Evolutionary conservation across 495 filamentous ascomycete genomes (phyloP).

Genomic region (Penicillium dipodomyicola): DNA sequence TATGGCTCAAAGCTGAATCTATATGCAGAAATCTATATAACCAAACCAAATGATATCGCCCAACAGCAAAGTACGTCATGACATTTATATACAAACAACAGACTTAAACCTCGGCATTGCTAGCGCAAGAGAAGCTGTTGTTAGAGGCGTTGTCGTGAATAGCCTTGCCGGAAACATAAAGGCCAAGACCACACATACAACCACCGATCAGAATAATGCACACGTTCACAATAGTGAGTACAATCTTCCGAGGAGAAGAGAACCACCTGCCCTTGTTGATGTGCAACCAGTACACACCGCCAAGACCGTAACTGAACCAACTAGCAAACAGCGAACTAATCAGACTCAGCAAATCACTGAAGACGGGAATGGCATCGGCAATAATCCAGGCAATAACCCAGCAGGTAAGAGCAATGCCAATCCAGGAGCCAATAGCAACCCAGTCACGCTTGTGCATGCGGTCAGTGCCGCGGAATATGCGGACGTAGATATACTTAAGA

Average conservation of each 20-base stretch:
- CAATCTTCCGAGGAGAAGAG: constrained; percentile 34
- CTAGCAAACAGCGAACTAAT: constrained; percentile 37
- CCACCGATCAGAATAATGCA: constrained; percentile 33
- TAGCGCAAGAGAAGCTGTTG: constrained; percentile 38
- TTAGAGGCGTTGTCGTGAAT: constrained; percentile 32
- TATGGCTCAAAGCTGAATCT: constrained; percentile 8
- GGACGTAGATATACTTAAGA: constrained; percentile 63
- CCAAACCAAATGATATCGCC: constrained; percentile 9
- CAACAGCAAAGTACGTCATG: not conserved
- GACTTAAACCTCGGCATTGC: constrained; percentile 22
- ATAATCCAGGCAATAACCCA: constrained; percentile 70
- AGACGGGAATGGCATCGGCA: constrained; percentile 70
- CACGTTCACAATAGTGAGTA: constrained; percentile 36
- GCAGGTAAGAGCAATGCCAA: constrained; percentile 51
- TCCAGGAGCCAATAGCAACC: constrained; percentile 50
- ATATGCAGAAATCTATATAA: constrained; percentile 10
- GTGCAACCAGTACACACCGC: constrained; percentile 46
- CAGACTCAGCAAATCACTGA: constrained; percentile 59
- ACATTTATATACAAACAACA: not conserved
- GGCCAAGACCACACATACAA: constrained; percentile 39
- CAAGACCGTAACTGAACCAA: constrained; percentile 45
- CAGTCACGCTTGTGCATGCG: constrained; percentile 56
- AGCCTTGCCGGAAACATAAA: constrained; percentile 39
- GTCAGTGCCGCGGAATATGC: constrained; percentile 55
- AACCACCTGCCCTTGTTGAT: constrained; percentile 41